Evolutionary conservation across 2,329 filamentous ascomycete genomes (phyloP).

Genomic region (Sporothrix variecibatus): DNA sequence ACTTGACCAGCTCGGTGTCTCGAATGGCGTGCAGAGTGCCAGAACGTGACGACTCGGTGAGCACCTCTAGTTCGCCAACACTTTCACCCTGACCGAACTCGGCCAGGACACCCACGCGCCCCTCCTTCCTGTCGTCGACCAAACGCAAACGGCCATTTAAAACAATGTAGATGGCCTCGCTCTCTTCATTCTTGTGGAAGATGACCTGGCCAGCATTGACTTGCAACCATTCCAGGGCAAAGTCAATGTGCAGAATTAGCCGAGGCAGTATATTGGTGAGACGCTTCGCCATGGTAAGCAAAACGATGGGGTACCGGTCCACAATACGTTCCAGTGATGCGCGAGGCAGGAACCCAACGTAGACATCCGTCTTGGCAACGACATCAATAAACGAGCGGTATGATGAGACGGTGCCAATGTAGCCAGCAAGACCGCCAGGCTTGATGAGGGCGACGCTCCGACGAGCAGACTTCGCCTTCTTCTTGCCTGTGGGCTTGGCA

Average conservation of each 20-base stretch:
- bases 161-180: conserved; percentile 97
- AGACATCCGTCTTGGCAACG: conserved; percentile 95
- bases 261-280: conserved; percentile 86
- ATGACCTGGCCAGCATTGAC: conserved; percentile 94
- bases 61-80: conserved; percentile 92
- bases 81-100: conserved; percentile 98
- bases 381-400: conserved; percentile 97
- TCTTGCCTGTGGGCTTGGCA: conserved; percentile 41
- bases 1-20: conserved; percentile 94
- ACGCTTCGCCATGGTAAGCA: conserved; percentile 94
- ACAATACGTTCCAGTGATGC: conserved; percentile 86
- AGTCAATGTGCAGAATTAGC: conserved; percentile 93
- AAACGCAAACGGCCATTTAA: conserved; percentile 87
- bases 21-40: conserved; percentile 94
- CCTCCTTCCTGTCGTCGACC: conserved; percentile 78
- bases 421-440: conserved; percentile 89
- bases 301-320: conserved; percentile 85
- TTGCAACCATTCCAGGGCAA: conserved; percentile 97
- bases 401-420: conserved; percentile 90
- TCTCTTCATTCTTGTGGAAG: conserved; percentile 91
- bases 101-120: conserved; percentile 80
- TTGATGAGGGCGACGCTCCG: conserved; percentile 89
- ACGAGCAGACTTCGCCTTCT: conserved; percentile 49
- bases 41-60: conserved; percentile 89
- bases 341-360: conserved; percentile 90